Evolutionary conservation across 192 early-diverging fungal genomes (phyloP), one percentile per base, ranked within the genome.

Genomic region (Phycomyces nitens): DNA sequence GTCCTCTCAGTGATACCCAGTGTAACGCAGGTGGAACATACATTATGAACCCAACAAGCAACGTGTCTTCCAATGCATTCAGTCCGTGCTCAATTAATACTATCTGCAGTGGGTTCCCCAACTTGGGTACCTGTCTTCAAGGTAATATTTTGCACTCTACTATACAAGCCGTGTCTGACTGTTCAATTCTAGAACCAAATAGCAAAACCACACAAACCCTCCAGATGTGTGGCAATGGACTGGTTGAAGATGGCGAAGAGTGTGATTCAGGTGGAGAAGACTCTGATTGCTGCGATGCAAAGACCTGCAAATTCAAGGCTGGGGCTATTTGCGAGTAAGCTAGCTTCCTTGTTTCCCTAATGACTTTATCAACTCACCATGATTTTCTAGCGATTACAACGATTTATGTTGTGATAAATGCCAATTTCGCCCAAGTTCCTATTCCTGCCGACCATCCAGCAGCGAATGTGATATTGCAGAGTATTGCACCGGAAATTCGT

Each of bases 221-320:
- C 10, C 81, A 88, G 27, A 95, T 98, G 76, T 98, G 96, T 74
- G 96, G 96, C 40, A 98, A 98, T 72, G 96, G 96, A 3, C 84
- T 98, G 59, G 85, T 86, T 62, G 96, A 98, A 76, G 57, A 73
- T 4, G 88, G 88, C 66, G 96, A 98, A 77, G 87, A 98, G 56
- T 98, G 96, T 73, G 96, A 98, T 71, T 92, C 92, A 68, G 92
- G 92, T 12, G 70, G 80, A 21, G 82, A 84, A 22, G 83, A 86
- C 56, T 91, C 94, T 56, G 82, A 81, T 22, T 98, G 96, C 74
- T 98, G 96, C 66, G 77, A 91, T 68, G 84, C 82, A 5, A 65
- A 77, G 2, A 93, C 90, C 1, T 98, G 96, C 77, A 91, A 84
- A 66, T 80, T 94, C 49, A 93, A 91, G 62, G 8, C 74, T 0